Evolutionary conservation across 2,329 filamentous ascomycete species (phyloP).

Genomic region (Cryphonectria nitschkei): DNA sequence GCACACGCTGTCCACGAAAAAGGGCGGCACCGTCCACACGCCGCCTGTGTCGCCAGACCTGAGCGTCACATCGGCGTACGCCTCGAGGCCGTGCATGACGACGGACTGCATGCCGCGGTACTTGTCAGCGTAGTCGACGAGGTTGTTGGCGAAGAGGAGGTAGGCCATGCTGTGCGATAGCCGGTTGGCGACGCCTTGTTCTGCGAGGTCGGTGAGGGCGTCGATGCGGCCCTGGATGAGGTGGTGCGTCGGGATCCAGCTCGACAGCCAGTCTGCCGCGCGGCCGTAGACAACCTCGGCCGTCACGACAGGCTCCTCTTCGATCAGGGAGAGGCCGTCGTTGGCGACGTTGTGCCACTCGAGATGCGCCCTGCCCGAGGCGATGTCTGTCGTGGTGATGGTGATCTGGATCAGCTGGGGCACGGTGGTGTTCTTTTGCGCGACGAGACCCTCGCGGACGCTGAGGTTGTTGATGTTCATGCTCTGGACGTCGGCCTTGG

Average conservation of each 20-base stretch:
- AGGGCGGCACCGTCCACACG: slow-evolving; percentile 44
- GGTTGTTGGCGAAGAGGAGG: slow-evolving; percentile 33
- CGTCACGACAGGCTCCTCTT: slow-evolving; percentile 47
- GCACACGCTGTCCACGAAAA: slow-evolving; percentile 44
- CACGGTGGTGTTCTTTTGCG: slow-evolving; percentile 35
- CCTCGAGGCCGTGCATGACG: slow-evolving; percentile 36
- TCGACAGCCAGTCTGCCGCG: slow-evolving; percentile 53
- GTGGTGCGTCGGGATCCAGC: slow-evolving; percentile 61
- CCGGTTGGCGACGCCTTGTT: slow-evolving; percentile 61
- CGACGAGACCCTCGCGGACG: slow-evolving; percentile 41
- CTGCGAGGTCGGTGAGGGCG: slow-evolving; percentile 52
- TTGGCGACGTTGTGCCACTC: slow-evolving; percentile 42
- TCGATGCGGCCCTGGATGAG: slow-evolving; percentile 56
- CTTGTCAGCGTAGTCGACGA: slow-evolving; percentile 34
- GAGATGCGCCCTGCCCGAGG: slow-evolving; percentile 48
- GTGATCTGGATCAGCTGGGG: slow-evolving; percentile 41
- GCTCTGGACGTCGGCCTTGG: slow-evolving; percentile 38
- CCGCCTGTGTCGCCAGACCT: slow-evolving; percentile 33
- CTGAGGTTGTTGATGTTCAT: slow-evolving; percentile 46
- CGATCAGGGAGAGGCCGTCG: slow-evolving; percentile 37
- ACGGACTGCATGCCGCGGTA: slow-evolving; percentile 37
- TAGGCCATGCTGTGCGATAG: slow-evolving; percentile 52
- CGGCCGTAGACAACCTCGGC: slow-evolving; percentile 57
- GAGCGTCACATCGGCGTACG: slow-evolving; percentile 34
- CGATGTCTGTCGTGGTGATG: slow-evolving; percentile 46